Conservation (phyloP, 2,329 filamentous ascomycete genomes). For the Escovopsis weberi region DNA sequence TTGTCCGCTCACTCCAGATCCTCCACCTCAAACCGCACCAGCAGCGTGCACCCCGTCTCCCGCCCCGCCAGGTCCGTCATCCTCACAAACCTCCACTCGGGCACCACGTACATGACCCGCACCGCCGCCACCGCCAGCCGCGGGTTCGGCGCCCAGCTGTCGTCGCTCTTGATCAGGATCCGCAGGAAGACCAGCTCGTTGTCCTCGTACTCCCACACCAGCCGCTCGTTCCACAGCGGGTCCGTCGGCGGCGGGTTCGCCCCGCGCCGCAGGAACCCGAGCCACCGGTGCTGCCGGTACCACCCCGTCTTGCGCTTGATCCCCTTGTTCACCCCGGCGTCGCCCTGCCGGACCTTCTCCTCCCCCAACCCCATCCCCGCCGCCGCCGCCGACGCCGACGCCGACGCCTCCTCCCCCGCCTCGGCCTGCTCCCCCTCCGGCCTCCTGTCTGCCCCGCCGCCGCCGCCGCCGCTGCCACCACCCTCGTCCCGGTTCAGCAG, state of each 20-base stretch:
- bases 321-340: no score
- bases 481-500: neutral
- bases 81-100: constrained; percentile 48
- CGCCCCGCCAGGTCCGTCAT: constrained; percentile 50
- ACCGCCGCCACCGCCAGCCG: constrained; percentile 46
- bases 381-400: no score
- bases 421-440: no score
- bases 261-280: constrained; percentile 39
- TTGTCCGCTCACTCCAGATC: no score
- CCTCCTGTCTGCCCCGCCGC: no score
- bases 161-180: constrained; percentile 52
- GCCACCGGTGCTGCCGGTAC: constrained; percentile 44
- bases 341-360: neutral
- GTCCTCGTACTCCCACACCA: constrained; percentile 56
- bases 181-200: constrained; percentile 51
- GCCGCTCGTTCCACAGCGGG: constrained; percentile 49
- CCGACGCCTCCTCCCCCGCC: neutral
- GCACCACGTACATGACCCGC: constrained; percentile 39
- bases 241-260: constrained; percentile 45
- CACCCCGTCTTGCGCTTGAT: constrained; percentile 35
- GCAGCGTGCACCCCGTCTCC: constrained; percentile 46
- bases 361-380: no score
- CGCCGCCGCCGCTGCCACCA: neutral
- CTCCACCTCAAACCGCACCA: constrained; percentile 45
- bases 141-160: constrained; percentile 46